phyloP scores from a whole-genome alignment of 2,329 filamentous ascomycete species.

The Epichloe coenophiala region DNA sequence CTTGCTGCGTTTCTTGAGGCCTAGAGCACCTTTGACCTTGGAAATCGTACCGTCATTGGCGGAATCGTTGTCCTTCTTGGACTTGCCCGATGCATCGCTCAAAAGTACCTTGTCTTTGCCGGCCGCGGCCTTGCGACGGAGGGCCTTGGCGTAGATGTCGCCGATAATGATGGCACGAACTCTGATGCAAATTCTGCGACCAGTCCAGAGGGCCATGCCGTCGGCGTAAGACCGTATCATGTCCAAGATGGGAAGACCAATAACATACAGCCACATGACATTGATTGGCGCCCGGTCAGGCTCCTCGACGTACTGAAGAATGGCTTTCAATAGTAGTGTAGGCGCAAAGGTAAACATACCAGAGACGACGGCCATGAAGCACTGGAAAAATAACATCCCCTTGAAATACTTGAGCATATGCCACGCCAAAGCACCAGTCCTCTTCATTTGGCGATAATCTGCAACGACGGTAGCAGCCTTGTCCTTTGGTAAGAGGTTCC shows the following conservation, averaged over 20 bases:
- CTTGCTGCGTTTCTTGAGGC: conserved; percentile 45
- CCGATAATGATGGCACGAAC: conserved; percentile 91
- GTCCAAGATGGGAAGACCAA: conserved; percentile 74
- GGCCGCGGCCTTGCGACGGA: conserved; percentile 78
- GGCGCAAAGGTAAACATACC: conserved; percentile 83
- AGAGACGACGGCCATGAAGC: conserved; percentile 62
- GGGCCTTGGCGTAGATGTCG: conserved; percentile 91
- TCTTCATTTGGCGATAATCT: conserved; percentile 75
- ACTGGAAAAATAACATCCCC: conserved; percentile 60
- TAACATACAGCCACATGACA: conserved; percentile 91
- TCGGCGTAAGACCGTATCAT: conserved; percentile 70
- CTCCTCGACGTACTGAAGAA: conserved; percentile 86
- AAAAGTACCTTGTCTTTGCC: conserved; percentile 62
- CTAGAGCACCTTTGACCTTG: conserved; percentile 42
- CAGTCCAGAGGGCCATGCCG: conserved; percentile 82
- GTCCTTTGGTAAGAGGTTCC: conserved; percentile 80
- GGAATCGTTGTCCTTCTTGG: conserved; percentile 21
- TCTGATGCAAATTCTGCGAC: conserved; percentile 85
- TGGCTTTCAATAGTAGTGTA: conserved; percentile 79
- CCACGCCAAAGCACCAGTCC: conserved; percentile 63
- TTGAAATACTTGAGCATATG: conserved; percentile 82
- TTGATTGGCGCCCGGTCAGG: conserved; percentile 64
- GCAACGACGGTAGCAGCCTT: conserved; percentile 71
- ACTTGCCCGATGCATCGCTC: conserved; percentile 26
- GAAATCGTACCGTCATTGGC: conserved; percentile 28